These are phyloP conservation scores for Alternaria rosae DNA, from an alignment of 2,329 filamentous ascomycete genomes.

Conservation along the genomic window DNA sequence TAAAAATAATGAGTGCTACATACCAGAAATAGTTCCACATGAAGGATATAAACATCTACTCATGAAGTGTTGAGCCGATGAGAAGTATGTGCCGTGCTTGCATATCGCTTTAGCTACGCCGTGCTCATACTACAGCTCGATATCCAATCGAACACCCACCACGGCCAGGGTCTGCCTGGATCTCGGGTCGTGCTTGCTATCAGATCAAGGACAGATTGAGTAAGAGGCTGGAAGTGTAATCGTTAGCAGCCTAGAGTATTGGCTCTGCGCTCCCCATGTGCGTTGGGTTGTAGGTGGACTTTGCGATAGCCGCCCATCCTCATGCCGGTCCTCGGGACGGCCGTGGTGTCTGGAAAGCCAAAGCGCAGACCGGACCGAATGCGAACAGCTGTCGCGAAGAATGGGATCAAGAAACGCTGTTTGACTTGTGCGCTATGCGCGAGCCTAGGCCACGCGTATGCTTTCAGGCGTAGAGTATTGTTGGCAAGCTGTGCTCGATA, in stretches of 20 bases:
- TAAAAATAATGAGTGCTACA: slow-evolving; percentile 29
- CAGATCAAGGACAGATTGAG: slow-evolving; percentile 13
- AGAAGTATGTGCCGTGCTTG: slow-evolving; percentile 3
- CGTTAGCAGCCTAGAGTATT: slow-evolving; percentile 13
- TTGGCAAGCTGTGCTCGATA: neutral
- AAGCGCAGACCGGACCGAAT: neutral
- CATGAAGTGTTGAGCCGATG: neutral
- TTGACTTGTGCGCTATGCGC: neutral
- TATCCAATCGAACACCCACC: slow-evolving; percentile 17
- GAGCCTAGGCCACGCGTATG: neutral
- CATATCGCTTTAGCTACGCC: slow-evolving; percentile 21
- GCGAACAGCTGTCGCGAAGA: neutral
- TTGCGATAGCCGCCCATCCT: slow-evolving; percentile 18
- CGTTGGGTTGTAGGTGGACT: neutral
- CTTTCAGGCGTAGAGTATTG: neutral
- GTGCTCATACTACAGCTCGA: slow-evolving; percentile 19
- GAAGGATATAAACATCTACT: slow-evolving; percentile 17
- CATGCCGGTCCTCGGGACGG: slow-evolving; percentile 14
- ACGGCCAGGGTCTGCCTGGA: slow-evolving; percentile 1
- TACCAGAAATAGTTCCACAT: slow-evolving; percentile 9
- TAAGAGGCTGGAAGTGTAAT: slow-evolving; percentile 13
- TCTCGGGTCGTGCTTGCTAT: neutral
- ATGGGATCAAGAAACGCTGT: neutral
- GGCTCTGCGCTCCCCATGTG: slow-evolving; percentile 18
- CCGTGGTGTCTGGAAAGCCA: neutral